Base-by-base conservation (phyloP, 208 protist genomes). In the Vickermania ingenoplastis region DNA sequence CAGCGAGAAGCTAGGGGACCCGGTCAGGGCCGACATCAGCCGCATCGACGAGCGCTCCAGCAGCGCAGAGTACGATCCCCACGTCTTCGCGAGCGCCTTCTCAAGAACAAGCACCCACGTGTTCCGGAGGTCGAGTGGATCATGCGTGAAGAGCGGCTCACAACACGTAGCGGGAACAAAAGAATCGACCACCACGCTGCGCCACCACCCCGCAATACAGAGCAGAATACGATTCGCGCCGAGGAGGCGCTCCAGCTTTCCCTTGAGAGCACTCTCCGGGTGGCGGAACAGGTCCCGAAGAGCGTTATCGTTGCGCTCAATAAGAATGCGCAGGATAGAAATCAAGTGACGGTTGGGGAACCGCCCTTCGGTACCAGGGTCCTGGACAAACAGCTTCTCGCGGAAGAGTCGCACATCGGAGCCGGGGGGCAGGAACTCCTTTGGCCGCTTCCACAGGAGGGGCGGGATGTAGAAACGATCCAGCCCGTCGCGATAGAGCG, bases 21-120 rank as follows among this genome's bases (percentile, higher is more conserved):
- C 81, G 7, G 73, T 80, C 41, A 89, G 57, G 41, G 75, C 68
- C 3, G 59, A 41, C 3, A 87, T 31, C 17, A 68, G 70, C 23
- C 73, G 55, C 41, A 80, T 71, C 21, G 71, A 54, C 4, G 86
- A 53, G 0, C 67, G 65, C 28, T 73, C 61, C 51, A 71, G 56
- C 14, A 86, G 65, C 21, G 72, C 62, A 1, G 41, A 56, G 59
- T 84, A 84, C 45, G 52, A 60, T 27, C 77, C 67, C 52, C 75
- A 41, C 17, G 81, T 13, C 61, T 87, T 87, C 23, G 78, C 78
- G 58, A 79, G 83, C 11, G 79, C 75, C 61, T 86, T 86, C 41
- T 86, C 60, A 29, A 83, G 60, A 41, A 87, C 49, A 1, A 65
- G 36, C n/a, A 70, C 54, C 80, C 80, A 87, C 51, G 81, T 21